Evolutionary conservation across 208 protist species (phyloP).

Genomic region (Trypanosoma scelopori): DNA sequence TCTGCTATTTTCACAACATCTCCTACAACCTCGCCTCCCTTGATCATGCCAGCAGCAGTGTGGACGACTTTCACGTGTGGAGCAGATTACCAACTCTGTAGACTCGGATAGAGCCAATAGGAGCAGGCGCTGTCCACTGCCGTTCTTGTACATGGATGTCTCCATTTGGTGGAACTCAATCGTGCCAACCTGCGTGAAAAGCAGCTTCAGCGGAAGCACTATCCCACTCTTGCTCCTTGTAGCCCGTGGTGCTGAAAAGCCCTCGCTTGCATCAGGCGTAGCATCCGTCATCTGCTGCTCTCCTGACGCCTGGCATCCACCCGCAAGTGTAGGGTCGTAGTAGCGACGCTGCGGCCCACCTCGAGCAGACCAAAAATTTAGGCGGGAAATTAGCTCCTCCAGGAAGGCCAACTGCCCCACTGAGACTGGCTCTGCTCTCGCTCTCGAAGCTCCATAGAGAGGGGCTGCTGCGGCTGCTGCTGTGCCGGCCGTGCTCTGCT

Average conservation of each 20-base stretch:
- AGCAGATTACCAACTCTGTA: slow-evolving; percentile 62
- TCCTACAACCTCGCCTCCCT: neutral
- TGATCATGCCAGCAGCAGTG: slow-evolving; percentile 56
- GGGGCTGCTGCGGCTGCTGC: neutral
- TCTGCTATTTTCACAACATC: neutral
- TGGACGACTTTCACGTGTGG: slow-evolving; percentile 55
- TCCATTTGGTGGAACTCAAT: slow-evolving; percentile 17
- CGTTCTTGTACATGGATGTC: slow-evolving; percentile 3
- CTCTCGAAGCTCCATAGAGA: neutral
- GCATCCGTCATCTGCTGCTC: neutral
- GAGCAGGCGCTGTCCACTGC: slow-evolving; percentile 41
- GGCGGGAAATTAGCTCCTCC: slow-evolving; percentile 53
- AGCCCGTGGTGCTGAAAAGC: neutral
- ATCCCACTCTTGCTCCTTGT: slow-evolving; percentile 1
- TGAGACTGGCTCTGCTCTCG: neutral
- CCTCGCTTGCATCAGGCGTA: neutral
- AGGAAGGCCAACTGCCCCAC: slow-evolving; percentile 64
- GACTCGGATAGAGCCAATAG: slow-evolving; percentile 43
- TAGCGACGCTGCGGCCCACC: slow-evolving; percentile 47
- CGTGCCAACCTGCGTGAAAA: slow-evolving; percentile 24
- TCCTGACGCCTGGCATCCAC: neutral
- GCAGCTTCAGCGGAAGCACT: slow-evolving; percentile 27
- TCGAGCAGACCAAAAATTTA: slow-evolving; percentile 74
- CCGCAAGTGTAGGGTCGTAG: slow-evolving; percentile 16
- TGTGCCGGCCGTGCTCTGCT: neutral